phyloP scores from a whole-genome alignment of 2,329 filamentous ascomycete genomes.

The Pseudopyrenochaeta lycopersici region DNA sequence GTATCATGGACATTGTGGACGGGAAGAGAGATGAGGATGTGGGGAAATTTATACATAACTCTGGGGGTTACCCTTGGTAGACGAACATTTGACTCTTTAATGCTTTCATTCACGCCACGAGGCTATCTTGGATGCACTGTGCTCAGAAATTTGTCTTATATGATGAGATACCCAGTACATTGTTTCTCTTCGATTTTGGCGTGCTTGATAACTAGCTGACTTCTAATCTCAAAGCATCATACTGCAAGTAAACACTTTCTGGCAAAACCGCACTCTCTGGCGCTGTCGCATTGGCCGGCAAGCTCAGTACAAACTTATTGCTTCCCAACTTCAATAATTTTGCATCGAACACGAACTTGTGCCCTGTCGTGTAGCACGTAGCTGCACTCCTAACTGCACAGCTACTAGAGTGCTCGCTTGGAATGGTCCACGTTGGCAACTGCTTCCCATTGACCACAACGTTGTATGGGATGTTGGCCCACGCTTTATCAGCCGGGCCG shows the following conservation, averaged over 20 bases:
- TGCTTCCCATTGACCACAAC: slow-evolving; percentile 57
- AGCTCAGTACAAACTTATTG: slow-evolving; percentile 65
- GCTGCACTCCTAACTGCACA: slow-evolving; percentile 25
- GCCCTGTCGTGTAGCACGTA: slow-evolving; percentile 23
- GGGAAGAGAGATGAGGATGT: slow-evolving; percentile 48
- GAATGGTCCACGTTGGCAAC: slow-evolving; percentile 62
- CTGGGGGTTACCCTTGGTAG: slow-evolving; percentile 46
- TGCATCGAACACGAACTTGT: slow-evolving; percentile 24
- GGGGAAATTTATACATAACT: slow-evolving; percentile 43
- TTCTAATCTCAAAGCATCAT: slow-evolving; percentile 69
- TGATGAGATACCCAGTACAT: not conserved
- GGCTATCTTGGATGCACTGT: too few species aligned
- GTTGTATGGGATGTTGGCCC: slow-evolving; percentile 62
- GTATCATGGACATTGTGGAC: slow-evolving; percentile 49
- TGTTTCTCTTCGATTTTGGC: not conserved
- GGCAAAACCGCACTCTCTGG: slow-evolving; percentile 66
- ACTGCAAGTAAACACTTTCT: slow-evolving; percentile 67
- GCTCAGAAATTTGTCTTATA: not conserved
- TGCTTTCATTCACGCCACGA: too few species aligned
- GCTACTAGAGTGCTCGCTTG: slow-evolving; percentile 21
- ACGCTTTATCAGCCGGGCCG: slow-evolving; percentile 51
- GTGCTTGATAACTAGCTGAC: slow-evolving; percentile 33
- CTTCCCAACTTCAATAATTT: slow-evolving; percentile 54
- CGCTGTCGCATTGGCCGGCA: slow-evolving; percentile 67
- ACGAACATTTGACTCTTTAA: too few species aligned